phyloP scores from a whole-genome alignment of 805 yeast genomes.

The Tetrapisispora fleetii region DNA sequence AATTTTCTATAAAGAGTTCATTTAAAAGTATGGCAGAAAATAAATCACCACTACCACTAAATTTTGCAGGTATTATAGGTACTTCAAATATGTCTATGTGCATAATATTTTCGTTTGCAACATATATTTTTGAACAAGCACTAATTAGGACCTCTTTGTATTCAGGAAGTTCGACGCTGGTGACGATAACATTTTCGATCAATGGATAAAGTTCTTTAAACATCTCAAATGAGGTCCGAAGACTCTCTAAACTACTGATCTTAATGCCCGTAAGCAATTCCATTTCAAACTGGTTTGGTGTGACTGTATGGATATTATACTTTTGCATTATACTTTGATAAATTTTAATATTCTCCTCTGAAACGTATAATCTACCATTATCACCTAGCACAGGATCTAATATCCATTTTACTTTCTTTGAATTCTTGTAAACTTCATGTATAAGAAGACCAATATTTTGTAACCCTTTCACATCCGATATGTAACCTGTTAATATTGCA shows the following conservation, averaged over 20 bases:
- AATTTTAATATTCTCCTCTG: slow-evolving; percentile 41
- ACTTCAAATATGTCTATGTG: slow-evolving; percentile 32
- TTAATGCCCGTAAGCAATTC: slow-evolving; percentile 44
- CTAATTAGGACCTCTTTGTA: slow-evolving; percentile 1
- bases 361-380: slow-evolving; percentile 72
- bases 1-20: slow-evolving; percentile 7
- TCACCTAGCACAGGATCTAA: slow-evolving; percentile 93
- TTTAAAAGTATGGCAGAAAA: slow-evolving; percentile 55
- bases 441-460: slow-evolving; percentile 39
- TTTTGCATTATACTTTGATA: slow-evolving; percentile 39
- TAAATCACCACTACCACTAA: slow-evolving; percentile 70
- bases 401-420: slow-evolving; percentile 41
- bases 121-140: slow-evolving; percentile 2
- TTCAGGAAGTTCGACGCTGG: slow-evolving; percentile 36
- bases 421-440: slow-evolving; percentile 21
- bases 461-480: slow-evolving; percentile 53
- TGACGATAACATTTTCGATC: slow-evolving; percentile 46
- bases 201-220: slow-evolving; percentile 37
- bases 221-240: slow-evolving; percentile 31
- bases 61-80: slow-evolving; percentile 44
- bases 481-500: slow-evolving; percentile 70
- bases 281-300: slow-evolving; percentile 72
- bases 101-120: neutral
- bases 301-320: slow-evolving; percentile 40
- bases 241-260: slow-evolving; percentile 31